Conservation (phyloP, 73 alveolate species). For the Halteria grandinella region DNA sequence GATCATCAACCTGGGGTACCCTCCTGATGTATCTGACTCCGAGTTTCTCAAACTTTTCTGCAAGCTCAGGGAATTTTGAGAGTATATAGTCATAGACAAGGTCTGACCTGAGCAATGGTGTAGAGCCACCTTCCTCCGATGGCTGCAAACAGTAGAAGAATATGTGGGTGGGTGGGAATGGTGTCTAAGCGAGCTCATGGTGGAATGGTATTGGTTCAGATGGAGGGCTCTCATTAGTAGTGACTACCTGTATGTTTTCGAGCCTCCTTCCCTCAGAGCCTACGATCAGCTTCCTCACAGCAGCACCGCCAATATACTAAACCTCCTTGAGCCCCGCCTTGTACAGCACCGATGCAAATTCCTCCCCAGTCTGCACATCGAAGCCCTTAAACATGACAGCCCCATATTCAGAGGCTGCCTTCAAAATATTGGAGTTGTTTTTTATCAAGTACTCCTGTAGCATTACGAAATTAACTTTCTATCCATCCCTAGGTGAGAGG, state of each 20-base stretch:
- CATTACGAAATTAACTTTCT: constrained; percentile 7
- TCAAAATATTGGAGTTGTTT: neutral
- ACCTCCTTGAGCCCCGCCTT: constrained; percentile 38
- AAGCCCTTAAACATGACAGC: constrained; percentile 46
- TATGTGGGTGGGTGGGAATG: constrained; percentile 38
- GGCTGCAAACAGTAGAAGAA: constrained; percentile 20
- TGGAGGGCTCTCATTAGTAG: constrained; percentile 50
- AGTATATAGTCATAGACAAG: neutral
- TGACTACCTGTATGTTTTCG: constrained; percentile 12
- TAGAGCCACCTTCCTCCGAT: constrained; percentile 41
- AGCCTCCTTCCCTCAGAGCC: constrained; percentile 21
- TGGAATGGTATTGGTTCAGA: constrained; percentile 48
- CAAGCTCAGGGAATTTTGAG: constrained; percentile 34
- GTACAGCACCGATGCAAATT: constrained; percentile 29
- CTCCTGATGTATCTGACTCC: constrained; percentile 43
- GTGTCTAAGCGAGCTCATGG: constrained; percentile 47
- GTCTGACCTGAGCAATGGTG: constrained; percentile 35
- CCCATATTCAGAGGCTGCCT: constrained; percentile 36
- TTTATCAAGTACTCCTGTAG: constrained; percentile 33
- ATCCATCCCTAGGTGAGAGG: neutral
- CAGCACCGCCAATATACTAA: constrained; percentile 52
- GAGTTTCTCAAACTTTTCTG: constrained; percentile 18
- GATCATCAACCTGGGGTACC: constrained; percentile 56
- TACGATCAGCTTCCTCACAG: constrained; percentile 34
- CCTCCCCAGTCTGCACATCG: constrained; percentile 32